Evolutionary conservation across 1,284 basidiomycete species (phyloP).

Genomic region (Cryptococcus sp.): DNA sequence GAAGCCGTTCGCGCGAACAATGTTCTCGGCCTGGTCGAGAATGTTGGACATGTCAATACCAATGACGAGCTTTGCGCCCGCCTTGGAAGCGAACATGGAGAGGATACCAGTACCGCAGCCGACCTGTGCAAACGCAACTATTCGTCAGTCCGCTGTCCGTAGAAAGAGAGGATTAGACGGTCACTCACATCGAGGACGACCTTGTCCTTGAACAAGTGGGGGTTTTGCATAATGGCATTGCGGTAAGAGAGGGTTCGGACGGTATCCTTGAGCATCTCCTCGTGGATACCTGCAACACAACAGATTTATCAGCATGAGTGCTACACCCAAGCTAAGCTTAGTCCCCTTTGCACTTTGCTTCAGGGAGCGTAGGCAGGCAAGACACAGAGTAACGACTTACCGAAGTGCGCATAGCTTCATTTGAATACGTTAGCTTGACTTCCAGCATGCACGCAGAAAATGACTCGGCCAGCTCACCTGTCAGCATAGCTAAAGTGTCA

Average conservation of each 20-base stretch:
- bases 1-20: slow-evolving; percentile 95
- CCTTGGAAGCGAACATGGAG: slow-evolving; percentile 96
- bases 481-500: slow-evolving; percentile 39
- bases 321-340: neutral
- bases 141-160: neutral
- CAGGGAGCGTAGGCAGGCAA: neutral
- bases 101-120: slow-evolving; percentile 98
- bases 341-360: too few relatives aligned
- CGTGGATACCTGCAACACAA: slow-evolving; percentile 74
- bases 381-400: slow-evolving; percentile 54
- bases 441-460: slow-evolving; percentile 30
- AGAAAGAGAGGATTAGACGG: neutral
- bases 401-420: slow-evolving; percentile 87
- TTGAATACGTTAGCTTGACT: slow-evolving; percentile 7
- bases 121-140: slow-evolving; percentile 52
- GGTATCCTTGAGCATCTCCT: slow-evolving; percentile 98
- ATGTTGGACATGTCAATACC: slow-evolving; percentile 99
- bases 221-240: slow-evolving; percentile 90
- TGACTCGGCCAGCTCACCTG: slow-evolving; percentile 25
- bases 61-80: slow-evolving; percentile 93
- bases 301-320: slow-evolving; percentile 2
- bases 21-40: slow-evolving; percentile 97
- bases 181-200: slow-evolving; percentile 79
- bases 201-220: slow-evolving; percentile 94
- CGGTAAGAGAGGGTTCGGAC: slow-evolving; percentile 96